A percentile compares a stretch with the other conserved stretches of the same genome.
Evolutionary conservation across 2,329 filamentous ascomycete species (phyloP).

Genomic region (Golovinomyces cichoracearum): DNA sequence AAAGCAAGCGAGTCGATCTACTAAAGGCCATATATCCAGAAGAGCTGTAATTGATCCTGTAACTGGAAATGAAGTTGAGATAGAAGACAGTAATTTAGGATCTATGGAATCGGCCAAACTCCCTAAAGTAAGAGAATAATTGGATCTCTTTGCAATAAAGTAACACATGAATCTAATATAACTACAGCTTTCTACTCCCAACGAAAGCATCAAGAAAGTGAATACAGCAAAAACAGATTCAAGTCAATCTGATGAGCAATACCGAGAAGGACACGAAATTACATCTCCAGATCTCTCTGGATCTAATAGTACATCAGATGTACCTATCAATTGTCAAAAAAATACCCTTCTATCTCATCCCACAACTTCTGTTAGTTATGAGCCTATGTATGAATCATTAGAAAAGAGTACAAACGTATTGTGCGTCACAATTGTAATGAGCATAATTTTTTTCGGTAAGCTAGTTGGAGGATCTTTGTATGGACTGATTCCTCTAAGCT

Average conservation of each 20-base stretch:
- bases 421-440: conserved; percentile 42
- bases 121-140: conserved; percentile 28
- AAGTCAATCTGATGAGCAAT: conserved; percentile 49
- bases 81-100: conserved; percentile 52
- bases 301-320: conserved; percentile 63
- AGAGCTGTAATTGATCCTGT: conserved; percentile 61
- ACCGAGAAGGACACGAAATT: conserved; percentile 79
- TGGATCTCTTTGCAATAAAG: not conserved
- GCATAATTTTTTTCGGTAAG: conserved; percentile 51
- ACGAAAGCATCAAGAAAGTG: conserved; percentile 57
- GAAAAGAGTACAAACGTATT: conserved; percentile 51
- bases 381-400: conserved; percentile 57
- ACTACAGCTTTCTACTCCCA: conserved; percentile 51
- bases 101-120: conserved; percentile 46
- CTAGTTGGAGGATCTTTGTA: conserved; percentile 54
- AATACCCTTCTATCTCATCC: conserved; percentile 92
- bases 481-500: conserved; percentile 47
- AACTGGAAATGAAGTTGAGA: conserved; percentile 62
- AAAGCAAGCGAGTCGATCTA: conserved; percentile 18
- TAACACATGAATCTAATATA: not conserved
- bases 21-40: conserved; percentile 18
- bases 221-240: conserved; percentile 47
- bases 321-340: conserved; percentile 87
- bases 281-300: conserved; percentile 71
- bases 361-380: conserved; percentile 68